Evolutionary conservation across 2,329 filamentous ascomycete genomes (phyloP).

Genomic region (Knoxdaviesia capensis): DNA sequence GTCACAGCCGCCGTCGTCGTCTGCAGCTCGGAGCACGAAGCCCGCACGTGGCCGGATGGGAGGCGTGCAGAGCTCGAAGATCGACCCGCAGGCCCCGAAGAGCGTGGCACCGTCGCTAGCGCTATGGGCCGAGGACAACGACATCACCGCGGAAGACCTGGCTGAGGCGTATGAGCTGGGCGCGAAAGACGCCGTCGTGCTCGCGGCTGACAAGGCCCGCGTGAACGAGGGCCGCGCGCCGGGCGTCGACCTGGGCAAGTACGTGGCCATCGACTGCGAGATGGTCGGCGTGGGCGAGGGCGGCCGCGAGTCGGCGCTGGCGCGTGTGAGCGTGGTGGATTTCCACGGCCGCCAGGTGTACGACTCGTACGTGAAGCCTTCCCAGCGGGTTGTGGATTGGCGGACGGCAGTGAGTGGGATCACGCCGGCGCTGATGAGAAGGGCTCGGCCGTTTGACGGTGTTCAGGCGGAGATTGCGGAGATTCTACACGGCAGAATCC

Average conservation of each 20-base stretch:
- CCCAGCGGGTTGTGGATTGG: conserved; percentile 71
- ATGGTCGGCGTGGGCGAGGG: conserved; percentile 80
- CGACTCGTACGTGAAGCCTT: conserved; percentile 74
- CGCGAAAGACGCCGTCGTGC: conserved; percentile 24
- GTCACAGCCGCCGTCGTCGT: conserved; percentile 3
- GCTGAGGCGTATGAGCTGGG: conserved; percentile 41
- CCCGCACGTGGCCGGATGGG: conserved; percentile 28
- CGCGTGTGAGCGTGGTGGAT: conserved; percentile 77
- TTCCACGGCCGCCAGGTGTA: conserved; percentile 86
- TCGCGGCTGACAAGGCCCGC: conserved; percentile 25
- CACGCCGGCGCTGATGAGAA: conserved; percentile 47
- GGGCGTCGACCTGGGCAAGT: conserved; percentile 61
- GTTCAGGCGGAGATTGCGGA: conserved; percentile 55
- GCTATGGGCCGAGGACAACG: conserved; percentile 39
- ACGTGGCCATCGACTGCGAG: conserved; percentile 86
- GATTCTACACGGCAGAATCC: conserved; percentile 48
- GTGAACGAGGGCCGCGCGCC: conserved; percentile 43
- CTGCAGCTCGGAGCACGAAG: conserved; percentile 3
- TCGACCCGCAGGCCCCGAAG: conserved; percentile 14
- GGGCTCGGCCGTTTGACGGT: conserved; percentile 50
- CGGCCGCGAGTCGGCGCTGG: conserved; percentile 53
- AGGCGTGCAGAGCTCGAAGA: conserved; percentile 27
- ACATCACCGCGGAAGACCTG: conserved; percentile 37
- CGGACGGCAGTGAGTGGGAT: conserved; percentile 75
- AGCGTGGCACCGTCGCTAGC: conserved; percentile 28